A percentile compares a stretch with the other conserved stretches of the same genome.
Conservation (phyloP, 768 basidiomycete species). For the Trametes sanguinea region DNA sequence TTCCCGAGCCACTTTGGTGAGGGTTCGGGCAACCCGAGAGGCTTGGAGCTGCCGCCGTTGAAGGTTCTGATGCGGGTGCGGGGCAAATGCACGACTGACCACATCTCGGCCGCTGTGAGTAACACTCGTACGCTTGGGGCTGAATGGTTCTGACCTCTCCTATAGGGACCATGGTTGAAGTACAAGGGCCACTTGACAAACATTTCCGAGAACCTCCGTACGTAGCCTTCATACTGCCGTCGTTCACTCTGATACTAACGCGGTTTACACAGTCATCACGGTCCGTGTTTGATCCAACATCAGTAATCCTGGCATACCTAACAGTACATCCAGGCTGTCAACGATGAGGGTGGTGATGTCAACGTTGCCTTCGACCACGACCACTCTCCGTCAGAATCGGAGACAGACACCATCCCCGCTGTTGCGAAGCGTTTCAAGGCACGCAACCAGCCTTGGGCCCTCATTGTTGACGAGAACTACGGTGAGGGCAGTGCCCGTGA, state of each 20-base stretch:
- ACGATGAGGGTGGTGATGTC: conserved; percentile 93
- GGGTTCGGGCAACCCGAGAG: conserved; percentile 45
- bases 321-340: conserved; percentile 62
- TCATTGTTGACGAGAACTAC: conserved; percentile 95
- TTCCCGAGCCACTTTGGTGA: conserved; percentile 76
- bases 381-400: conserved; percentile 42
- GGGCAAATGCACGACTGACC: conserved; percentile 99
- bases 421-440: conserved; percentile 89
- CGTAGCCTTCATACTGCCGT: conserved; percentile 34
- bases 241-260: neutral
- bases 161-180: conserved; percentile 94
- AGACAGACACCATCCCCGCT: conserved; percentile 82
- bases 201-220: conserved; percentile 93
- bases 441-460: conserved; percentile 84
- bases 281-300: conserved; percentile 37
- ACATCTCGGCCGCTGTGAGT: conserved; percentile 92
- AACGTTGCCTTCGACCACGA: conserved; percentile 88
- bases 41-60: conserved; percentile 76
- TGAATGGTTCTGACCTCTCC: neutral
- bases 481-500: conserved; percentile 98
- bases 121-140: too few species aligned
- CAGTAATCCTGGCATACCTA: conserved; percentile 2
- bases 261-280: conserved; percentile 69
- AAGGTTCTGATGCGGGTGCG: conserved; percentile 88
- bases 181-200: conserved; percentile 97